These are phyloP conservation scores for Colletotrichum sidae DNA, from an alignment of 2,329 filamentous ascomycete species.

Conservation along the genomic window DNA sequence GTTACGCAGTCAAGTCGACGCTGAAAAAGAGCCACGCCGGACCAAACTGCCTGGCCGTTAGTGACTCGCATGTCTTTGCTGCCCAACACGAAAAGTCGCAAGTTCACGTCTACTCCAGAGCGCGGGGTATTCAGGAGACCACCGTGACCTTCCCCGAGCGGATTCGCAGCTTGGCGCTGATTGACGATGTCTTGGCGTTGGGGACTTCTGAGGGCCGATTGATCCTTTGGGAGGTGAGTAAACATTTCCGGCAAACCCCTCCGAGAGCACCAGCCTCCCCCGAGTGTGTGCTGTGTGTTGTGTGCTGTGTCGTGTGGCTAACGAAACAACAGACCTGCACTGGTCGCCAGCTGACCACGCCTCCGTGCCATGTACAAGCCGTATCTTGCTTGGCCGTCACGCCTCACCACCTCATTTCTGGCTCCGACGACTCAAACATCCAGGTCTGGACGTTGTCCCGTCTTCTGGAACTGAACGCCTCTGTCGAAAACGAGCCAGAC, in stretches of 20 bases:
- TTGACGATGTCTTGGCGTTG: slow-evolving; percentile 78
- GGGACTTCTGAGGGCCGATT: slow-evolving; percentile 88
- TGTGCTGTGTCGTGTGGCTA: slow-evolving; percentile 37
- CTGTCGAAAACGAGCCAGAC: slow-evolving; percentile 74
- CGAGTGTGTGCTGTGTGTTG: no score
- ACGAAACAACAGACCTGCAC: slow-evolving; percentile 70
- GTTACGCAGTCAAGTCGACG: slow-evolving; percentile 77
- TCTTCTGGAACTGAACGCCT: slow-evolving; percentile 72
- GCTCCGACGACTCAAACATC: slow-evolving; percentile 87
- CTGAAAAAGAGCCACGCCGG: slow-evolving; percentile 95
- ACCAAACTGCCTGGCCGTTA: slow-evolving; percentile 83
- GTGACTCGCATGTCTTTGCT: slow-evolving; percentile 85
- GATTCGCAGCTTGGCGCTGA: slow-evolving; percentile 81
- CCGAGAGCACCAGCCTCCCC: no score
- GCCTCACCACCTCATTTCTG: slow-evolving; percentile 79
- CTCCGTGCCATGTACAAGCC: slow-evolving; percentile 81
- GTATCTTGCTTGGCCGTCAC: slow-evolving; percentile 81
- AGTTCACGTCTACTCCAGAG: slow-evolving; percentile 89
- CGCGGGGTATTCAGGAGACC: slow-evolving; percentile 88
- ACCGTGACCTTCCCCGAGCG: slow-evolving; percentile 88
- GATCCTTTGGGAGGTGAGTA: slow-evolving; percentile 88
- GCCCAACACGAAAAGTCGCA: slow-evolving; percentile 93
- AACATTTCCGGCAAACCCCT: slow-evolving; percentile 31
- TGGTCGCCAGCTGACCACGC: slow-evolving; percentile 80
- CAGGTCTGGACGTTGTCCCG: slow-evolving; percentile 89